Base-by-base conservation (phyloP, 805 yeast genomes). In the Candida insectorum region DNA sequence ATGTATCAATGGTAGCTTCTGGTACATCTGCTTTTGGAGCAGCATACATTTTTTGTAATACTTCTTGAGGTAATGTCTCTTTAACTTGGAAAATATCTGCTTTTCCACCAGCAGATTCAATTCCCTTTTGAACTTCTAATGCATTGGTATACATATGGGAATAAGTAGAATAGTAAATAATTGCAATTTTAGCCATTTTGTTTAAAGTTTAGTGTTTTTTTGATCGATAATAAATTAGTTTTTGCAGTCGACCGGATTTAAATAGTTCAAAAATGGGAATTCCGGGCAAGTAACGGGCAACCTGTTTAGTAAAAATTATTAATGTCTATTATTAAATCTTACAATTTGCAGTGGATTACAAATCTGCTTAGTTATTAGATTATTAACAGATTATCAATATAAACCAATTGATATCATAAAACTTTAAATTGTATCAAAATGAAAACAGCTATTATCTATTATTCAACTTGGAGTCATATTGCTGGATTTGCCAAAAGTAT, bases 391-490 rank as follows among this genome's bases (percentile, higher is more conserved):
- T 20, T 20, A 20, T 20, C 11, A 20, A 20, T 11, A 8, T 20
- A 20, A 11, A 20, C 23, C 23, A 20, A 20, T 20, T 20, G 23
- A 20, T 8, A 8, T 8, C 23, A 8, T 20, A 20, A 20, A 20
- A 8, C 8, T 20, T 20, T 20, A 11, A 11, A 20, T 8, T 20
- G 11, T 11, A 8, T 20, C 11, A 11, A 26, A 17, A 57, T 58
- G 62, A 80, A 78, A 61, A 70, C 80, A 35, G 89, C 87, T 30
- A 80, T 87, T 45, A 71, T 87, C 58, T 77, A 80, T 57, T 87
- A 87, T 73, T 81, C 95, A 24, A 58, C 81, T 47, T 86, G 84
- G 67, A 88, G 88, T 41, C 96, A 87, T 63, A 64, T 82, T 46
- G 77, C 79, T 44, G 61, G 67, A 26, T 51, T 85, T 49, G 94